These are phyloP conservation scores for Capsaspora owczarzaki DNA, from an alignment of 78 protist genomes.

Conservation along the genomic window DNA sequence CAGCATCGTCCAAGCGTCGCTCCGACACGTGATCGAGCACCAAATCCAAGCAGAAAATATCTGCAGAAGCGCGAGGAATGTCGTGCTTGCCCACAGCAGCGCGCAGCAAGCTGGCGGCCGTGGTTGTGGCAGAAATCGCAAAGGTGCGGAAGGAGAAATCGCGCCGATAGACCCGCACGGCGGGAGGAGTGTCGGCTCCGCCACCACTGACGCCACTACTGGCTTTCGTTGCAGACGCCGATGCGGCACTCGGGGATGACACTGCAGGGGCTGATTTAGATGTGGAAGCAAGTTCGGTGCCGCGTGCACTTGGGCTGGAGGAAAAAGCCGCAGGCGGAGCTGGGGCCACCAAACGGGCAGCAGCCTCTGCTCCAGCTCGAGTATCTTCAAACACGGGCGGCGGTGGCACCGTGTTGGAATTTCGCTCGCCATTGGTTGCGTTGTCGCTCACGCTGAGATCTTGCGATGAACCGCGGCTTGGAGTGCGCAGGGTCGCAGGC, in stretches of 20 bases:
- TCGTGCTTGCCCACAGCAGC: not conserved
- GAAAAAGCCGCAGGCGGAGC: not conserved
- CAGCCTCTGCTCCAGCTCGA: too few species aligned
- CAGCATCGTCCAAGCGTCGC: not conserved
- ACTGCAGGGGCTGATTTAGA: not conserved
- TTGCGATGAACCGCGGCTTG: too few species aligned
- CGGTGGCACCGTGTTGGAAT: not conserved
- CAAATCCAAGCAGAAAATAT: not conserved
- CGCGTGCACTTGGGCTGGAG: not conserved
- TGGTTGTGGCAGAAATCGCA: not conserved
- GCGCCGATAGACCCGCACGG: not conserved
- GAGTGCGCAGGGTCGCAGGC: too few species aligned
- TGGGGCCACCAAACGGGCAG: too few species aligned
- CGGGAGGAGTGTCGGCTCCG: not conserved
- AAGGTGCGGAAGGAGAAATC: not conserved
- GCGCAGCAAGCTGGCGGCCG: not conserved
- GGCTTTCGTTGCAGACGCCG: not conserved
- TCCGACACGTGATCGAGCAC: not conserved
- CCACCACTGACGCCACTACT: not conserved
- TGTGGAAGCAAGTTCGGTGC: not conserved
- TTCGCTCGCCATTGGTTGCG: too few species aligned
- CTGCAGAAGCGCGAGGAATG: not conserved
- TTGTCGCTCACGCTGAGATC: too few species aligned
- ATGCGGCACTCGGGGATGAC: too few species aligned
- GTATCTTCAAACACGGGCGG: not conserved